Percentiles rank a stretch among this genome's conserved stretches.
Conservation (phyloP, 1,284 basidiomycete species). For the Trichosporon sp. region DNA sequence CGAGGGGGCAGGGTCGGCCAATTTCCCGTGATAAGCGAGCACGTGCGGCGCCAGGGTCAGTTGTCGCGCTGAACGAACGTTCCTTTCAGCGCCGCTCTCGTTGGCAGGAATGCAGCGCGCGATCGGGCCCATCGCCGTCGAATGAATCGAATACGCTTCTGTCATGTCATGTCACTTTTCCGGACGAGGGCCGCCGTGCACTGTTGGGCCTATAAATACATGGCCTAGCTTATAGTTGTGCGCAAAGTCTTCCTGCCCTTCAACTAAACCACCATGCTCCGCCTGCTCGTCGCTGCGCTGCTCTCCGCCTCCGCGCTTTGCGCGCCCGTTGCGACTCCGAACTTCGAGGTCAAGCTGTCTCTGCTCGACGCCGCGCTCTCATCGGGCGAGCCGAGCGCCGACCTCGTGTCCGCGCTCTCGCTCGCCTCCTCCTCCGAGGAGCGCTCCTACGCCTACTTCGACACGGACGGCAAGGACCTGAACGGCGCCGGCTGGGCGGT, state of each 20-base stretch:
- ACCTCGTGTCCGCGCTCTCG: background rate
- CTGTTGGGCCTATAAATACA: too few relatives aligned
- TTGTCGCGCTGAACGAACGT: background rate
- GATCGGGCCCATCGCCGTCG: background rate
- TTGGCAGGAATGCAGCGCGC: background rate
- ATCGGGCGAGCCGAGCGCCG: background rate
- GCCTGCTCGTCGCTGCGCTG: background rate
- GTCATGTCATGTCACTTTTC: background rate
- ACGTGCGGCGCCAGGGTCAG: background rate
- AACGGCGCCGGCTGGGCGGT: slow-evolving; percentile 5
- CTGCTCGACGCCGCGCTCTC: background rate
- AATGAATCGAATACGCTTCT: background rate
- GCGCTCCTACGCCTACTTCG: slow-evolving; percentile 9
- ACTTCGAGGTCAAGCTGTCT: slow-evolving; percentile 13
- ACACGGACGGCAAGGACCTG: slow-evolving; percentile 3
- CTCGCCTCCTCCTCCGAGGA: background rate
- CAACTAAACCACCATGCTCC: background rate
- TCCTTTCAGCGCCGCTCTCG: background rate
- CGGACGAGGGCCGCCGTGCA: too few relatives aligned
- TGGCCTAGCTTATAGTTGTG: too few relatives aligned
- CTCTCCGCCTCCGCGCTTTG: background rate
- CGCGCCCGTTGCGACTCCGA: background rate
- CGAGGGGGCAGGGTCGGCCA: background rate
- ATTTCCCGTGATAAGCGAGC: background rate
- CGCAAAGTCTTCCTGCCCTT: background rate